phyloP scores from a whole-genome alignment of 148 eudicot genomes.

The Selenicereus undatus region DNA sequence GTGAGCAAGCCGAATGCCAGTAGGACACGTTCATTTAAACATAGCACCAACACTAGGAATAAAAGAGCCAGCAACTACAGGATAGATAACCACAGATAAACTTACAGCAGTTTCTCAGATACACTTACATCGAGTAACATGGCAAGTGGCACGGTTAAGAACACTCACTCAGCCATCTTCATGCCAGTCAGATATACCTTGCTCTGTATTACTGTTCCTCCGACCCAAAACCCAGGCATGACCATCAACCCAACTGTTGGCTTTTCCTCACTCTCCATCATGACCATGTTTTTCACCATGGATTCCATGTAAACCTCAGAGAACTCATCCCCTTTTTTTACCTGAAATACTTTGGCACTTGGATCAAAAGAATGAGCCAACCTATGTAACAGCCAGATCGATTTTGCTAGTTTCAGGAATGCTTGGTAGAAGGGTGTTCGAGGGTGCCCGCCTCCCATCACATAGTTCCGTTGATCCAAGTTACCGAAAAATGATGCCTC shows the following conservation, averaged over 20 bases:
- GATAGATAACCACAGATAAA: constrained; percentile 12
- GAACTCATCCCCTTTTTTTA: constrained; percentile 61
- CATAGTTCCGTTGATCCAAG: constrained; percentile 81
- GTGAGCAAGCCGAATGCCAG: too few relatives aligned
- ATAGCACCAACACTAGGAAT: background rate
- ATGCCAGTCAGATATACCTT: constrained; percentile 68
- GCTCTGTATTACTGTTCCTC: constrained; percentile 73
- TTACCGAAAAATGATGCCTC: constrained; percentile 92
- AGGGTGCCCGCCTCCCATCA: constrained; percentile 92
- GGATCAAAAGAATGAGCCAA: constrained; percentile 88
- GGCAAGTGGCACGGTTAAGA: background rate
- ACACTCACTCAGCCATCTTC: constrained; percentile 57
- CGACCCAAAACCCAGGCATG: constrained; percentile 94
- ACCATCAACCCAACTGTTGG: constrained; percentile 87
- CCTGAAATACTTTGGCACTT: constrained; percentile 75
- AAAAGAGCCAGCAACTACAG: constrained; percentile 14
- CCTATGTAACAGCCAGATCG: constrained; percentile 86
- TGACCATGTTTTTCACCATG: constrained; percentile 49
- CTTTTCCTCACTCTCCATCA: constrained; percentile 53
- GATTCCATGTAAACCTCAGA: constrained; percentile 94
- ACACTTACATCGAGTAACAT: constrained; percentile 19
- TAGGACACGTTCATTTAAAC: constrained; percentile 1
- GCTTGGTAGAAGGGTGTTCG: constrained; percentile 92
- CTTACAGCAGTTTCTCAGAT: constrained; percentile 1
- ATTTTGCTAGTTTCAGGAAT: constrained; percentile 82